A percentile compares a stretch with the other conserved stretches of the same genome.
Evolutionary conservation across 2,329 filamentous ascomycete species (phyloP).

Genomic region (Zymoseptoria tritici): DNA sequence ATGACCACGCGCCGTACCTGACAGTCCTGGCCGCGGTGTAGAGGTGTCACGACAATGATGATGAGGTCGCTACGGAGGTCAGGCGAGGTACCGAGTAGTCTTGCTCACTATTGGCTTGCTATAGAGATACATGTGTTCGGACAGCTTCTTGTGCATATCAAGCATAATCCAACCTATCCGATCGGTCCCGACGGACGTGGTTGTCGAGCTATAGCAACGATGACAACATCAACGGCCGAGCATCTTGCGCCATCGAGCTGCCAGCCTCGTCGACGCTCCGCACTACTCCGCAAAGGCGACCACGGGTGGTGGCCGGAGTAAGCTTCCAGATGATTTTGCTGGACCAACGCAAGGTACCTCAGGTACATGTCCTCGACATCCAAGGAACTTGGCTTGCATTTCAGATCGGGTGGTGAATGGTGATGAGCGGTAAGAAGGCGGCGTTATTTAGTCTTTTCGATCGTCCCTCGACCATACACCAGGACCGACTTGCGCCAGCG

Average conservation of each 20-base stretch:
- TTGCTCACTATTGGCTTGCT: neutral
- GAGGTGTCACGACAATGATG: neutral
- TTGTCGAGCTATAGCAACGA: neutral
- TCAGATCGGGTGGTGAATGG: neutral
- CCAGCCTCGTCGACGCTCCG: neutral
- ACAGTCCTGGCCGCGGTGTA: constrained; percentile 6
- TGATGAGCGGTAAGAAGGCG: neutral
- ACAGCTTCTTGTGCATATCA: neutral
- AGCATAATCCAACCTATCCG: neutral
- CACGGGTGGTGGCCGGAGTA: neutral
- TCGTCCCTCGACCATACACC: neutral
- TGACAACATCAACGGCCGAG: neutral
- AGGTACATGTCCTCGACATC: neutral
- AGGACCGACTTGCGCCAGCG: constrained; percentile 10
- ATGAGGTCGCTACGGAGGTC: too few relatives aligned
- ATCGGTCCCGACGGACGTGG: neutral
- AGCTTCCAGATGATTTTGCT: neutral
- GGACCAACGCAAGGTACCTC: neutral
- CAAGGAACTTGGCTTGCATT: neutral
- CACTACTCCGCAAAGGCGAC: neutral
- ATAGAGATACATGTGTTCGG: neutral
- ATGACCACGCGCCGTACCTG: constrained; percentile 13
- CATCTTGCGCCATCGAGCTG: neutral
- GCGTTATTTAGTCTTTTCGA: neutral
- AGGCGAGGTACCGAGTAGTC: neutral